Conservation (phyloP, 192 early-diverging fungal genomes). For the Backusella psychrophila region DNA sequence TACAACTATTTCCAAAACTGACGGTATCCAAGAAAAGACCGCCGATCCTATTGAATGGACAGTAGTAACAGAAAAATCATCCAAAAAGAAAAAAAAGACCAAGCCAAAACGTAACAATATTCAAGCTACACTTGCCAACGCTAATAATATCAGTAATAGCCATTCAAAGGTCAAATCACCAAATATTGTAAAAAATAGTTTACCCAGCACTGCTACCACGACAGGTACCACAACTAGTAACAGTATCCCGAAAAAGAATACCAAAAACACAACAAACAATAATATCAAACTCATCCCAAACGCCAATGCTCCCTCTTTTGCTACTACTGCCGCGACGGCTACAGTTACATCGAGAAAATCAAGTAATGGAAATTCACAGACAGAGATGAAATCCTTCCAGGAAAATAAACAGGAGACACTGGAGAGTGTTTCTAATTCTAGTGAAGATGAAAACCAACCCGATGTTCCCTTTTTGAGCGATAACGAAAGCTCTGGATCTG, state of each 20-base stretch:
- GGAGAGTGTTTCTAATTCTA: neutral
- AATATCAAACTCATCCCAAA: neutral
- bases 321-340: neutral
- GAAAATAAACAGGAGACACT: neutral
- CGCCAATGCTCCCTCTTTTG: neutral
- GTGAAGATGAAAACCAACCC: conserved; percentile 3
- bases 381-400: neutral
- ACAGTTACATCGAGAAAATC: neutral
- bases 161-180: neutral
- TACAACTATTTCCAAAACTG: neutral
- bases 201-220: neutral
- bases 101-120: neutral
- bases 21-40: neutral
- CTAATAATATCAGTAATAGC: neutral
- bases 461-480: conserved; percentile 8
- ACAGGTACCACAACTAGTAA: neutral
- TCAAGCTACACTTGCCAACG: neutral
- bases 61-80: conserved; percentile 3
- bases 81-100: neutral
- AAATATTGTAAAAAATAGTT: neutral
- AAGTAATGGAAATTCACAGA: neutral
- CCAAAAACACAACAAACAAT: conserved; percentile 8
- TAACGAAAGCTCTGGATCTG: conserved; percentile 7
- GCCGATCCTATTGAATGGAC: neutral
- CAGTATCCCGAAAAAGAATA: neutral